Base-by-base conservation (phyloP, 805 yeast species). In the Grigorovia yakushimaensis region DNA sequence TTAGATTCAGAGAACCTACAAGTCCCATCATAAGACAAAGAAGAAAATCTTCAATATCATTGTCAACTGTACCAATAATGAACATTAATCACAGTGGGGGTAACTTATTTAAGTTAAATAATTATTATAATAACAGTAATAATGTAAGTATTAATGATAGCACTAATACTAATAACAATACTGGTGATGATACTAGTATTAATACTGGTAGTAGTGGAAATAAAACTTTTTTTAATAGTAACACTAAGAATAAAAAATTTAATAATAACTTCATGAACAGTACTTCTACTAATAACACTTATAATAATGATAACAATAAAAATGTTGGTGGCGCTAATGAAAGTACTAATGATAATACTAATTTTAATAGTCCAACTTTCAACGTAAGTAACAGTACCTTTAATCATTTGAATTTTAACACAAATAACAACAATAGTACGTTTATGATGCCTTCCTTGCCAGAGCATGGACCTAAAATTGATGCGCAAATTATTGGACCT, bases 1-100 rank as follows among this genome's bases (percentile, higher is more conserved):
- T 22, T 33, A 44, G 39, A 33, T 39, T 44, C 20, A 39, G 21
- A 30, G 42, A 44, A 21, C 37, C 47, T 8, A 30, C 44, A 20
- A 42, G 44, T 42, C 44, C 44, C 9, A 17, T 39, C 9, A 39
- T 27, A 20, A 40, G 23, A 24, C 35, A 39, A 17, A 30, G 42
- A 30, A 44, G 47, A 30, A 41, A 21, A 18, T 36, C 47, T 5
- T 44, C 47, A 9, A 18, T 44, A 2, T 38, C 47, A 15, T 18
- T 39, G 2, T 30, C 47, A 19, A 33, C 22, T 13, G 33, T 42
- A 13, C 39, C 44, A 33, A 13, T 37, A 19, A 42, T 33, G 37
- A 33, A 7, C 15, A 15, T 33, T n/a, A 33, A 33, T 15, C 37
- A 33, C 15, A 33, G 15, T 15, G 15, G 6, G 11, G 15, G 8